Conservation (phyloP, 2,329 filamentous ascomycete genomes). For the Aaosphaeria pasadenensis region DNA sequence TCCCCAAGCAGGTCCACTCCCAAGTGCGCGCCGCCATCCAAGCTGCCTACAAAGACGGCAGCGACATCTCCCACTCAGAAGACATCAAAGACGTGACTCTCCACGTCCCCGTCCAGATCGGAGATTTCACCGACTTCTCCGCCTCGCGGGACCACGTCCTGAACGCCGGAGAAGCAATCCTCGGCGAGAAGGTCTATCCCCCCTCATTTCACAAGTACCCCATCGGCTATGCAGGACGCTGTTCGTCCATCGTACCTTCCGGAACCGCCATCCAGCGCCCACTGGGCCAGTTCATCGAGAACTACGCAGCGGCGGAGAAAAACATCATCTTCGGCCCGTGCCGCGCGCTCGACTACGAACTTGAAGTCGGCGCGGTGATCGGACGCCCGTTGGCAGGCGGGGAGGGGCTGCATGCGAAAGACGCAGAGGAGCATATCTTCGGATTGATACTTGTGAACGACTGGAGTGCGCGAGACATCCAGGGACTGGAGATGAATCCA, state of each 20-base stretch:
- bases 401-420: conserved; percentile 35
- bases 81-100: conserved; percentile 43
- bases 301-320: conserved; percentile 38
- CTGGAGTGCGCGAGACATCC: conserved; percentile 63
- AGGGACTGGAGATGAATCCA: conserved; percentile 59
- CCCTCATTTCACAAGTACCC: conserved; percentile 34
- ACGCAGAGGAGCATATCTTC: conserved; percentile 56
- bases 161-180: conserved; percentile 45
- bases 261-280: conserved; percentile 36
- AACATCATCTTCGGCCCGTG: conserved; percentile 49
- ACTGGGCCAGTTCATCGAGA: conserved; percentile 23
- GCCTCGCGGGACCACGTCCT: conserved; percentile 53
- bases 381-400: conserved; percentile 41
- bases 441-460: conserved; percentile 63
- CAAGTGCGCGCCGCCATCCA: conserved; percentile 44
- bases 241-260: conserved; percentile 52
- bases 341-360: conserved; percentile 47
- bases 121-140: conserved; percentile 59
- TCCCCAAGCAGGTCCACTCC: conserved; percentile 39
- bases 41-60: conserved; percentile 22
- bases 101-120: conserved; percentile 55
- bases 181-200: conserved; percentile 19
- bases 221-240: conserved; percentile 54
- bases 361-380: conserved; percentile 49
- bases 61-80: conserved; percentile 12